Conservation (phyloP, 1,284 basidiomycete species). For the Apiotrichum mycotoxinovorans region DNA sequence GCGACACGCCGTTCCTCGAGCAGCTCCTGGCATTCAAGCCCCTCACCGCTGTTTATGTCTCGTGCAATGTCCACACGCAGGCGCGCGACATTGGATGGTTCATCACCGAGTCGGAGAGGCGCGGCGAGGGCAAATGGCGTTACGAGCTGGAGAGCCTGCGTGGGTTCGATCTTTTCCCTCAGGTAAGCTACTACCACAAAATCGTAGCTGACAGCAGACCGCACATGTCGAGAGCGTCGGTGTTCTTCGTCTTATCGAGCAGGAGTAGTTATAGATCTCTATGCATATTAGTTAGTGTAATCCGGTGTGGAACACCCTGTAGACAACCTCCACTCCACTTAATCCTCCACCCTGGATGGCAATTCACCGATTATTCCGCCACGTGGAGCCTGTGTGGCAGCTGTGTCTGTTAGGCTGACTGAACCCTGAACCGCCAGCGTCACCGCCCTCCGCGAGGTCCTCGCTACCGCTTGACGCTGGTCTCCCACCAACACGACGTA, state of each 20-base stretch:
- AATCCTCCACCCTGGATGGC: not conserved
- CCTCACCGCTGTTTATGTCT: slow-evolving; percentile 77
- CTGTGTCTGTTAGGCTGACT: not conserved
- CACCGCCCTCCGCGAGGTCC: not conserved
- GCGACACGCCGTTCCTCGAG: slow-evolving; percentile 72
- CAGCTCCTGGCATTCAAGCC: slow-evolving; percentile 73
- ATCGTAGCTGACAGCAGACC: slow-evolving; percentile 14
- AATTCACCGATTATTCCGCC: slow-evolving; percentile 2
- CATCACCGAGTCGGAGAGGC: slow-evolving; percentile 22
- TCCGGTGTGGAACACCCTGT: not conserved
- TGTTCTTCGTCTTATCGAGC: slow-evolving; percentile 55
- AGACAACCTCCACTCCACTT: not conserved
- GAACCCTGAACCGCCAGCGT: slow-evolving; percentile 9
- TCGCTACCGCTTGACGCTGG: not conserved
- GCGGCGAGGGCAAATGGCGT: slow-evolving; percentile 23
- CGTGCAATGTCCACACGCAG: slow-evolving; percentile 73
- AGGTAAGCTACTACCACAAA: slow-evolving; percentile 9
- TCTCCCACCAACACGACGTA: not conserved
- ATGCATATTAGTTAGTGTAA: slow-evolving; percentile 1
- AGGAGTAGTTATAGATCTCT: not conserved
- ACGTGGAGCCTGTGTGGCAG: slow-evolving; percentile 2
- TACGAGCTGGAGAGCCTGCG: slow-evolving; percentile 68
- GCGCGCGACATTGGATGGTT: slow-evolving; percentile 32
- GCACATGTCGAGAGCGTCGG: slow-evolving; percentile 55
- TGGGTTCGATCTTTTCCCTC: slow-evolving; percentile 89